Base-by-base conservation (phyloP, 179 eudicot species). In the Carnegiea gigantea region DNA sequence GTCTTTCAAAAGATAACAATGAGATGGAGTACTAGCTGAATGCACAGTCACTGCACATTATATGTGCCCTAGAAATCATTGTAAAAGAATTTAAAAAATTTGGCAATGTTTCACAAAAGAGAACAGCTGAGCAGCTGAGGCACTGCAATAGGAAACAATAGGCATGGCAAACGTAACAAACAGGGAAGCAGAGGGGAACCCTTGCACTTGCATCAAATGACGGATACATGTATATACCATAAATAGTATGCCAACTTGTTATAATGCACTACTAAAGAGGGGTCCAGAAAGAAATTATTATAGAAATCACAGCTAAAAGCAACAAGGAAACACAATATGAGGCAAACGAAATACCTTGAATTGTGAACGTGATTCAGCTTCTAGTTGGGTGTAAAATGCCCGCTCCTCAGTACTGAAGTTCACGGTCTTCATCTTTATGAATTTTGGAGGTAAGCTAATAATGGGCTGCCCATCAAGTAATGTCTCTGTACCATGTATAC, bases 391-490 rank as follows among this genome's bases (percentile, higher is more conserved):
- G 87, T 97, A 97, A 88, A 93, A 97, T 83, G 92, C 74, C 54
- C 98, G 85, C 83, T 97, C 99, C 89, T 97, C 98, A 43, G 77
- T 36, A 54, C 93, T 89, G 86, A 97, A 97, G 36, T 82, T 91
- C 83, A 91, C 93, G 72, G 81, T 84, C 74, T 81, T 82, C 89
- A 97, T 84, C 6, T 87, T 70, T 78, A 92, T 86, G 68, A 70
- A 78, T 84, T 97, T 97, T 3, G 97, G 90, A 57, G 99, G 99
- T 76, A 97, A 87, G 80, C 74, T 85, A 77, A 97, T 92, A 74
- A 97, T 97, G 78, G 99, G 98, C 88, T 90, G 79, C 71, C 98
- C 98, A 78, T 93, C 93, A 82, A 95, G 89, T 80, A 88, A 76
- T 65, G 98, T 95, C 36, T 90, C 99, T 97, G 89, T 70, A 75